Evolutionary conservation across 2,329 filamentous ascomycete species (phyloP), one percentile per base, ranked within the genome.

Genomic region (Alternaria triticimaculans): DNA sequence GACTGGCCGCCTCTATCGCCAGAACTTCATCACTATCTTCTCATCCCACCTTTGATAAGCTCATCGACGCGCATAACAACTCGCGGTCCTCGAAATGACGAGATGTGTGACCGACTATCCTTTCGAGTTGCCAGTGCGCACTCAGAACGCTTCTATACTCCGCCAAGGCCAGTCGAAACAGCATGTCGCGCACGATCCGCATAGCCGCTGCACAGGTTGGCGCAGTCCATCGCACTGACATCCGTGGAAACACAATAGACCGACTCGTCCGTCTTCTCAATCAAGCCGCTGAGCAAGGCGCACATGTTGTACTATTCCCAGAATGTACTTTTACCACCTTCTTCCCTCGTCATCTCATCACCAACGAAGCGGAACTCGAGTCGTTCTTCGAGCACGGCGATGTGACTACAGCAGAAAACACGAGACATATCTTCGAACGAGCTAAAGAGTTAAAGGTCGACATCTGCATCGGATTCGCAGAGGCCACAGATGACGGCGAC

Each of bases 301-400:
- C 82, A 18, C 80, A 83, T 62, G 65, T 87, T 1, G 82, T 86
- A 14, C 80, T 86, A 8, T 87, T 84, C 63, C 85, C 85, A 2
- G 85, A 87, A 70, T 80, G 82, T 23, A 82, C 85, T 11, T 82
- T 87, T 28, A 87, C 85, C 1, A 87, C 85, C 0, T 87, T 87
- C 78, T 87, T 87, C 68, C 85, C 85, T 0, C 81, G 83, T 9
- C 80, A 84, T 64, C 72, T 86, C 49, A 81, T 87, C 60, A 73
- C 79, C 6, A 81, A 84, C 59, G 72, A 78, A 23, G 71, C 76
- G 14, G 80, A 84, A 46, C 73, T 87, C 14, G 82, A 83, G 30
- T 68, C 73, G 5, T 86, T 83, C 73, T 87, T 87, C 65, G 85
- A 87, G 63, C 78, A 80, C 55, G 79, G 77, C 46, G 79, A 82